Conservation (phyloP, 305 asterid genomes). For the Solanum chacoense region DNA sequence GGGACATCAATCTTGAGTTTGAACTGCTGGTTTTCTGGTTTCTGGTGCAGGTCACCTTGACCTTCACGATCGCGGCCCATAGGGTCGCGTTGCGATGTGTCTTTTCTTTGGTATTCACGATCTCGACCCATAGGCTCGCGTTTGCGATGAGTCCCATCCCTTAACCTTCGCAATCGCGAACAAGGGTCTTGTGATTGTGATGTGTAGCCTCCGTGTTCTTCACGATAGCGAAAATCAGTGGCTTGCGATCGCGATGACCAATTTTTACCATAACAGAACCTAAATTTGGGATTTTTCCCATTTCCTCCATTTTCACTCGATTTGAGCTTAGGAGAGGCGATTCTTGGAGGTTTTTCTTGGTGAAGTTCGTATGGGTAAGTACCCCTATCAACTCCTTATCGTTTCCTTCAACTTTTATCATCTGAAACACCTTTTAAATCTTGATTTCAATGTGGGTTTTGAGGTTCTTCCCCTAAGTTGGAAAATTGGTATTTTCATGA, state of each 20-base stretch:
- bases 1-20: not conserved
- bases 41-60: not conserved
- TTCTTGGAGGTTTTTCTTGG: not conserved
- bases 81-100: not conserved
- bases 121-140: not conserved
- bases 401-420: not conserved
- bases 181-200: not conserved
- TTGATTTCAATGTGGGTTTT: not conserved
- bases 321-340: not conserved
- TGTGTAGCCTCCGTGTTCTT: not conserved
- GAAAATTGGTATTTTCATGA: not conserved
- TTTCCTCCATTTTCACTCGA: not conserved
- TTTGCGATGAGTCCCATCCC: not conserved
- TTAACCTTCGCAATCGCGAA: not conserved
- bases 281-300: not conserved
- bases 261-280: not conserved
- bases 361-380: not conserved
- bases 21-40: not conserved
- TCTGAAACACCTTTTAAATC: not conserved
- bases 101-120: not conserved
- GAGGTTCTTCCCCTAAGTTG: not conserved
- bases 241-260: not conserved
- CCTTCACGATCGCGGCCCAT: not conserved
- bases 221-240: not conserved
- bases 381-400: not conserved